phyloP scores from a whole-genome alignment of 116 monocot species.

The Zostera marina region DNA sequence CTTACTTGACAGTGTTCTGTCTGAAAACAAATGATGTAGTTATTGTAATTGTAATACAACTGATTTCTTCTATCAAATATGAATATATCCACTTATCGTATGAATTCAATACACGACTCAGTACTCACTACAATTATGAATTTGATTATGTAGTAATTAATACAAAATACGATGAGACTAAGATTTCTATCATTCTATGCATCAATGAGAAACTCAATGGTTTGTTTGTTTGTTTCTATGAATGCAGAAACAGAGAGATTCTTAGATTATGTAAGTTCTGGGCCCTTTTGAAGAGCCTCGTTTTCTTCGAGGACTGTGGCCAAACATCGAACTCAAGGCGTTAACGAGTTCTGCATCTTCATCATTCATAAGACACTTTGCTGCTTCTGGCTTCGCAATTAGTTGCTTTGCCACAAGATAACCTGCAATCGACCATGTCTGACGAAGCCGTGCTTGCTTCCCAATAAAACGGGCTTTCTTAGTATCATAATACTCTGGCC shows the following conservation, averaged over 20 bases:
- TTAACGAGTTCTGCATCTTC: constrained; percentile 84
- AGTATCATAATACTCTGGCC: constrained; percentile 98
- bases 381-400: constrained; percentile 65
- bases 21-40: constrained; percentile 12
- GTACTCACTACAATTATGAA: no score
- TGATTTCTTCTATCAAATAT: no score
- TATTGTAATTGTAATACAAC: no score
- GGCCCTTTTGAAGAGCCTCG: constrained; percentile 42
- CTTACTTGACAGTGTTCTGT: constrained; percentile 43
- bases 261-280: constrained; percentile 68
- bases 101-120: no score
- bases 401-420: constrained; percentile 86
- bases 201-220: no score
- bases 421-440: constrained; percentile 98
- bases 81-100: no score
- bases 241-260: not conserved
- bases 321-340: constrained; percentile 53
- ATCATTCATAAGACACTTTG: constrained; percentile 67
- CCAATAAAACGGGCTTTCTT: constrained; percentile 79
- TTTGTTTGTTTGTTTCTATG: no score
- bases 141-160: no score
- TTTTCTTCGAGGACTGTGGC: constrained; percentile 39
- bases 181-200: no score
- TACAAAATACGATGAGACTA: no score
- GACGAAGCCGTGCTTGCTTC: constrained; percentile 74